Conservation (phyloP, 106 monocot species). For the Posidonia australis region DNA sequence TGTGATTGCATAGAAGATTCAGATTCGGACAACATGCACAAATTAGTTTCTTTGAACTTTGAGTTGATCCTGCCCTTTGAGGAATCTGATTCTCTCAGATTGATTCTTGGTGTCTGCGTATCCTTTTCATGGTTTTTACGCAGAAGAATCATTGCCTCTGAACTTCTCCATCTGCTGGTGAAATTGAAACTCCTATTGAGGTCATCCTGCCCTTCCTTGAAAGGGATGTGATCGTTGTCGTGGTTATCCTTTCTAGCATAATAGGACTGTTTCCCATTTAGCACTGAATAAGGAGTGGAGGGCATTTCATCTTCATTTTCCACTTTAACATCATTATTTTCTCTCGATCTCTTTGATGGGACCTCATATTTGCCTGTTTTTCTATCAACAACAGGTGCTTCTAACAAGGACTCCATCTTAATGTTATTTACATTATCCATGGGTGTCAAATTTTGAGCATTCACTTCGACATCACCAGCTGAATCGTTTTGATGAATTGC, state of each 20-base stretch:
- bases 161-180: conserved; percentile 21
- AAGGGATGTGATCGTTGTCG: conserved; percentile 12
- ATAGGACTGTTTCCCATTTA: neutral
- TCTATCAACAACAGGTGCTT: neutral
- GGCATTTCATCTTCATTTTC: neutral
- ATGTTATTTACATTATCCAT: conserved; percentile 3
- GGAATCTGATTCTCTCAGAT: conserved; percentile 6
- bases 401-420: neutral
- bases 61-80: neutral
- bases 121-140: conserved; percentile 15
- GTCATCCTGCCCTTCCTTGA: conserved; percentile 28
- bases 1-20: conserved; percentile 31
- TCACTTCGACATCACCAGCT: conserved; percentile 3
- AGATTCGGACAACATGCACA: conserved; percentile 25
- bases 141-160: conserved; percentile 19
- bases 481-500: neutral
- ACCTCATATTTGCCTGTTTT: conserved; percentile 5
- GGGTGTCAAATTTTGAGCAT: neutral
- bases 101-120: conserved; percentile 2
- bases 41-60: conserved; percentile 8
- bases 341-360: conserved; percentile 4
- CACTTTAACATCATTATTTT: neutral
- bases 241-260: conserved; percentile 5
- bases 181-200: conserved; percentile 25
- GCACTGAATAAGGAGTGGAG: neutral